phyloP scores from a whole-genome alignment of 2,329 filamentous ascomycete genomes.

The Epichloe sylvatica region DNA sequence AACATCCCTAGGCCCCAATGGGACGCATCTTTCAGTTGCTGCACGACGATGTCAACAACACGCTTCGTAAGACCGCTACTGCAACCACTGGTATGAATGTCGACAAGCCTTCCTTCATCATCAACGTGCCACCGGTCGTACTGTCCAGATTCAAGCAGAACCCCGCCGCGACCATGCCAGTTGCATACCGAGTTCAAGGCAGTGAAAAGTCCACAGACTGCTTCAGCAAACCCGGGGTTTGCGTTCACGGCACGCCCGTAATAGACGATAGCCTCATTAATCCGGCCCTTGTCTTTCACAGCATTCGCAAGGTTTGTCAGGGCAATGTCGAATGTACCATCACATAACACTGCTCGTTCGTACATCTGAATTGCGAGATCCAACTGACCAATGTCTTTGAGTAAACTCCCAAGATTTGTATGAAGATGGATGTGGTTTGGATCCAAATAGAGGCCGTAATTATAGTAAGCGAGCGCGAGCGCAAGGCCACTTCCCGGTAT shows the following conservation, averaged over 20 bases:
- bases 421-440: constrained; percentile 86
- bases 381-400: constrained; percentile 93
- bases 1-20: constrained; percentile 69
- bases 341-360: constrained; percentile 81
- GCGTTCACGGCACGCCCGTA: constrained; percentile 80
- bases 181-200: constrained; percentile 93
- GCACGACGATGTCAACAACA: constrained; percentile 80
- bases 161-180: constrained; percentile 81
- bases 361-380: constrained; percentile 93
- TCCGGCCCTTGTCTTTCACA: constrained; percentile 88
- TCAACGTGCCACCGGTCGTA: constrained; percentile 92
- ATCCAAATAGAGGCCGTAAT: constrained; percentile 81
- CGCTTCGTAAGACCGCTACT: constrained; percentile 74
- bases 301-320: constrained; percentile 93
- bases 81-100: constrained; percentile 47
- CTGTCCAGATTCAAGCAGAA: constrained; percentile 56
- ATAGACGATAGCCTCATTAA: constrained; percentile 82
- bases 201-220: constrained; percentile 88
- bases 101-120: constrained; percentile 65
- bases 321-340: constrained; percentile 92
- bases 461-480: constrained; percentile 83
- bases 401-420: constrained; percentile 84
- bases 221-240: constrained; percentile 94
- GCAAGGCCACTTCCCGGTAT: constrained; percentile 74
- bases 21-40: constrained; percentile 75